These are phyloP conservation scores for Tricharina praecox DNA, from an alignment of 495 filamentous ascomycete genomes.

Conservation along the genomic window DNA sequence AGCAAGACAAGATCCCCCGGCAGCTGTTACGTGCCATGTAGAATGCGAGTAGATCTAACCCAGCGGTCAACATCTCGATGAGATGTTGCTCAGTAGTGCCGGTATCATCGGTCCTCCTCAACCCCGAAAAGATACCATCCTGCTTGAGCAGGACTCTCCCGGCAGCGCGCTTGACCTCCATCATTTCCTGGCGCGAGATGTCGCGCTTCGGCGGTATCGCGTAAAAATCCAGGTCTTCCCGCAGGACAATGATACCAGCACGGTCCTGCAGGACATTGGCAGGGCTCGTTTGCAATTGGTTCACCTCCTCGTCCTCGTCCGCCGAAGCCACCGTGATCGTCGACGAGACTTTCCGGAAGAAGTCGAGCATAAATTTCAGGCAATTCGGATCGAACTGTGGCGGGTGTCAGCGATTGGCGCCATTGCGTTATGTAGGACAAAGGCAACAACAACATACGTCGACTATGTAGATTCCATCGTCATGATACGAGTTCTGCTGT, in stretches of 20 bases:
- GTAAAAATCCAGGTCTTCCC: constrained; percentile 97
- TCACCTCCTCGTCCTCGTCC: constrained; percentile 39
- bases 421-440: too few relatives aligned
- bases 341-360: constrained; percentile 89
- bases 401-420: too few relatives aligned
- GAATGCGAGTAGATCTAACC: too few relatives aligned
- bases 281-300: constrained; percentile 26
- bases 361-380: constrained; percentile 97
- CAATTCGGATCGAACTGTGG: constrained; percentile 84
- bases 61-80: constrained; percentile 98
- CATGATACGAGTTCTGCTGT: constrained; percentile 76
- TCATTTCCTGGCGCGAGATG: constrained; percentile 80
- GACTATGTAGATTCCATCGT: constrained; percentile 86
- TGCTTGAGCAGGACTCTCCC: constrained; percentile 72
- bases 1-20: neutral
- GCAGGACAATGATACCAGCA: constrained; percentile 90
- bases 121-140: constrained; percentile 87
- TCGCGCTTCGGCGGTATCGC: constrained; percentile 76
- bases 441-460: constrained; percentile 84
- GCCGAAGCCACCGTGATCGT: constrained; percentile 47
- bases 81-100: constrained; percentile 96
- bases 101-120: constrained; percentile 85
- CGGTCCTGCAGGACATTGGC: constrained; percentile 47
- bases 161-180: constrained; percentile 88
- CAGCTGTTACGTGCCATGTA: neutral